phyloP scores from a whole-genome alignment of 306 rosid species.

The Medicago lupulina region DNA sequence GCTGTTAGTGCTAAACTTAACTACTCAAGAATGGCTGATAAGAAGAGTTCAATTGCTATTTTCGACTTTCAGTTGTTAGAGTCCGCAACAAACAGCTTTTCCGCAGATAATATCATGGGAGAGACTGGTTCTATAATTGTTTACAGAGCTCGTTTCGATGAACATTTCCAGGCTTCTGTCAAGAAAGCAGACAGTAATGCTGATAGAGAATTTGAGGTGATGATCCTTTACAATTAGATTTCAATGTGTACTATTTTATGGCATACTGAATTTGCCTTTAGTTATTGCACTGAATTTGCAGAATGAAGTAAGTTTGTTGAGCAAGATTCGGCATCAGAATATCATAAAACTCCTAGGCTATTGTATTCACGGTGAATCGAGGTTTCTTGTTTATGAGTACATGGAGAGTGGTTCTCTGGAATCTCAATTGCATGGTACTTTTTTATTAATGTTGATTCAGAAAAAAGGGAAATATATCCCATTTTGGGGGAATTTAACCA shows the following conservation, averaged over 20 bases:
- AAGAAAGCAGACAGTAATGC: conserved; percentile 70
- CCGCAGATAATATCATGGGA: conserved; percentile 60
- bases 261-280: conserved; percentile 37
- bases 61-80: conserved; percentile 75
- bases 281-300: conserved; percentile 51
- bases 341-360: conserved; percentile 81
- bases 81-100: conserved; percentile 76
- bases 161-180: conserved; percentile 70
- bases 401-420: conserved; percentile 79
- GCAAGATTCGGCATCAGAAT: conserved; percentile 82
- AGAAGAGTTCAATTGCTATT: conserved; percentile 65
- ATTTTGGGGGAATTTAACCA: conserved; percentile 23
- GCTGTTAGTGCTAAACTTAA: conserved; percentile 57
- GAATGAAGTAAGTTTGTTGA: conserved; percentile 90
- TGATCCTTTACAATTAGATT: conserved; percentile 33
- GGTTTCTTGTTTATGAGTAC: conserved; percentile 83
- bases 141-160: conserved; percentile 74
- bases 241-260: conserved; percentile 19
- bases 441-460: conserved; percentile 29
- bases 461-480: conserved; percentile 4
- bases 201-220: conserved; percentile 81
- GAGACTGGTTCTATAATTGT: conserved; percentile 66
- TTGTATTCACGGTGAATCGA: conserved; percentile 70
- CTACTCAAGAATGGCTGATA: conserved; percentile 69
- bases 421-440: conserved; percentile 74